Percentiles rank a stretch among this genome's conserved stretches.
Conservation (phyloP, 2,329 filamentous ascomycete genomes). For the Paracamarosporium sp. region DNA sequence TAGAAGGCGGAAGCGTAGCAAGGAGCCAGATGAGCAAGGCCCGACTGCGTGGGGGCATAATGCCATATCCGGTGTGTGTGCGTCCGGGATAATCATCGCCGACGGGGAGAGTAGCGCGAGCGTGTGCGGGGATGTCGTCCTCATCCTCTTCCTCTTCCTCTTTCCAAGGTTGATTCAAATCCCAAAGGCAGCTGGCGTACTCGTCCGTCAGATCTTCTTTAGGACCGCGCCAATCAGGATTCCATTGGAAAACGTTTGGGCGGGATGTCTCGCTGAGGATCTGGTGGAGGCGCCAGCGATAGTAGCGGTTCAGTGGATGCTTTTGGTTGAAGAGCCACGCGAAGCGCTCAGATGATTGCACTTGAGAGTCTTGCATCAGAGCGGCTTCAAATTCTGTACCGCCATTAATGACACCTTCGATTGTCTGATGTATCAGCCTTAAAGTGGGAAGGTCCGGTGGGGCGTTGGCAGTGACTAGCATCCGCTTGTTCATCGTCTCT, state of each 20-base stretch:
- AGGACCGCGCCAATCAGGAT: conserved; percentile 73
- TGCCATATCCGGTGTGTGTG: conserved; percentile 34
- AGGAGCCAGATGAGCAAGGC: conserved; percentile 84
- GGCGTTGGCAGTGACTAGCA: conserved; percentile 61
- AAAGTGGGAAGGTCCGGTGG: conserved; percentile 81
- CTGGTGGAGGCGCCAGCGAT: conserved; percentile 91
- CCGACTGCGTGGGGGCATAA: conserved; percentile 32
- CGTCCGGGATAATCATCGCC: conserved; percentile 36
- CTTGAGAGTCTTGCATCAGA: conserved; percentile 83
- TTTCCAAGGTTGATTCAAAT: conserved; percentile 85
- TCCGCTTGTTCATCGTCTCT: conserved; percentile 25
- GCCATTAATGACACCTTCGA: conserved; percentile 79
- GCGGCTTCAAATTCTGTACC: conserved; percentile 90
- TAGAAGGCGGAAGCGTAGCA: conserved; percentile 78
- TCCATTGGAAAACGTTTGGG: conserved; percentile 31
- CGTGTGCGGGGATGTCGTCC: conserved; percentile 40
- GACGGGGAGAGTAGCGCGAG: conserved; percentile 31
- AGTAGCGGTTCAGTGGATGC: conserved; percentile 79
- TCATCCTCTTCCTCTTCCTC: conserved; percentile 70
- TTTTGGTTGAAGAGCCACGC: conserved; percentile 90
- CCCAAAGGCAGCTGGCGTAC: conserved; percentile 76
- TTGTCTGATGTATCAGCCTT: conserved; percentile 84
- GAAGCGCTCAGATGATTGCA: conserved; percentile 88
- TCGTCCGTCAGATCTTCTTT: conserved; percentile 79
- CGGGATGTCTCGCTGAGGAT: conserved; percentile 66